Evolutionary conservation across 1,284 basidiomycete genomes (phyloP).

Genomic region (Puccinia hordei): DNA sequence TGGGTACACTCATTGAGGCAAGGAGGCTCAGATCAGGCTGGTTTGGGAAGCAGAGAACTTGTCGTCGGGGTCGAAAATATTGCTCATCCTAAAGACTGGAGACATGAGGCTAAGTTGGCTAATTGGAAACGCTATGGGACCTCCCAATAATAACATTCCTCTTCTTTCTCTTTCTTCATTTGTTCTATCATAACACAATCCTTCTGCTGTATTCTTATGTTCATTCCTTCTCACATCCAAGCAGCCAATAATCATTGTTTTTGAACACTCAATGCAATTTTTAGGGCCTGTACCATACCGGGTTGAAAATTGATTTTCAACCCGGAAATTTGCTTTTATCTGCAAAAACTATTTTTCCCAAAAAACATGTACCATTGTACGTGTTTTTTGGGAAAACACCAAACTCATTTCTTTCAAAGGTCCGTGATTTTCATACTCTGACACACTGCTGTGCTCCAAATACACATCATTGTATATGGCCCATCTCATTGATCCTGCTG

Average conservation of each 20-base stretch:
- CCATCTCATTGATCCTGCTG: too few relatives aligned
- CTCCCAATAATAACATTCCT: background rate
- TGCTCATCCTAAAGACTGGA: constrained; percentile 29
- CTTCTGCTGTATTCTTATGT: background rate
- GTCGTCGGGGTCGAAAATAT: constrained; percentile 37
- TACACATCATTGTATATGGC: too few relatives aligned
- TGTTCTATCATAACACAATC: background rate
- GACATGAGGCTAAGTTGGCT: constrained; percentile 21
- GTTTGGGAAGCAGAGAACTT: constrained; percentile 23
- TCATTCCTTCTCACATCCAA: background rate
- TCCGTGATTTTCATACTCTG: too few relatives aligned
- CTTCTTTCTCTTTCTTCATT: background rate
- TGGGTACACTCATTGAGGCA: constrained; percentile 35
- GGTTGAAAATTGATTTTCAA: too few relatives aligned
- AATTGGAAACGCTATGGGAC: constrained; percentile 40
- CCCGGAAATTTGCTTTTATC: too few relatives aligned
- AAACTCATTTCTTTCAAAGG: too few relatives aligned
- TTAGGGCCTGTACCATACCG: too few relatives aligned
- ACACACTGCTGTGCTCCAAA: too few relatives aligned
- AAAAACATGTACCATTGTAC: too few relatives aligned
- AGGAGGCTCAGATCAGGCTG: constrained; percentile 15
- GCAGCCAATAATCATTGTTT: background rate
- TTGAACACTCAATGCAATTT: too few relatives aligned
- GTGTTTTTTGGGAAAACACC: too few relatives aligned
- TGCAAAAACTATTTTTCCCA: too few relatives aligned